Evolutionary conservation across 345 rosid genomes (phyloP), one percentile per base, ranked within the genome.

Genomic region (Gossypium raimondii): DNA sequence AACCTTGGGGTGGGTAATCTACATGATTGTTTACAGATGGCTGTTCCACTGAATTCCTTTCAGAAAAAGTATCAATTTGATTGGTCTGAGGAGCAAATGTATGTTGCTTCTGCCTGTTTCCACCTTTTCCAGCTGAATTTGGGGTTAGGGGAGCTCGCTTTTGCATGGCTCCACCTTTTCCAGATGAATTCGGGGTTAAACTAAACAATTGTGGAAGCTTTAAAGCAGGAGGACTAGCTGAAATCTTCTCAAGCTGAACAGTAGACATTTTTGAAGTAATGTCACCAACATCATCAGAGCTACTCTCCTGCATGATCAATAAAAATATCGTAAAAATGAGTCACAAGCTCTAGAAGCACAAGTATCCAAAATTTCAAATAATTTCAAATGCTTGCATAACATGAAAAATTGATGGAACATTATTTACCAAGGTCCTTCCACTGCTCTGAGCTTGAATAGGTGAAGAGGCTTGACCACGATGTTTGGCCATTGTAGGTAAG

Each of bases 181-280:
- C 93, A 61, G 96, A 92, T 55, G 98, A 91, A 83, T 83, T 95
- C 73, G 97, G 97, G 41, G 97, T 90, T 83, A 88, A 87, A 84
- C 88, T 85, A 87, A 95, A 95, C 75, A 95, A 81, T 73, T 95
- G 97, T 22, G 99, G 99, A 52, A 95, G 92, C 84, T 91, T 95
- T 81, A 95, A 77, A 38, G 99, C 84, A 45, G 90, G 87, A 70
- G 94, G 78, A 69, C 88, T 85, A 57, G 92, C 87, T 59, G 93
- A 88, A 74, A 81, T 87, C 79, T 91, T 93, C 72, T 90, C 98
- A 77, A 91, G 84, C 81, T 90, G 98, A 81, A 93, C 78, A 60
- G 78, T 73, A 60, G 97, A 90, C 86, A 93, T 80, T 77, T 83
- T 84, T 18, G 96, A 88, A 76, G 90, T 88, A 79, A 90, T 70